Base-by-base conservation (phyloP, 805 yeast species). In the Ogataea dorogensis region DNA sequence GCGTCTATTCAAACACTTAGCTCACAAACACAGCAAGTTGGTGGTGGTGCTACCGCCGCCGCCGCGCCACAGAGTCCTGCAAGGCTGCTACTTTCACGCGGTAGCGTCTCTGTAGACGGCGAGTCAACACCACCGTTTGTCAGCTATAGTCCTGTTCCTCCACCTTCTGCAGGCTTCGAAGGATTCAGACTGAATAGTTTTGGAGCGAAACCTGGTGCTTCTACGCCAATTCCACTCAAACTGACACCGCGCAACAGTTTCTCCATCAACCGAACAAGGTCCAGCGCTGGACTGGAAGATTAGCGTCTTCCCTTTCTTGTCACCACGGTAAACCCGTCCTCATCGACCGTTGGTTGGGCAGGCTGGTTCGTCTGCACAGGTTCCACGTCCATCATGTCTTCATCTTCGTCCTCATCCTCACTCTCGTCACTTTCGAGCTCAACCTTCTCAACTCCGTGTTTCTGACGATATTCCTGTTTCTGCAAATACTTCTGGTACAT, bases 291-390 rank as follows among this genome's bases (percentile, higher is more conserved):
- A n/a, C 15, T 22, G 4, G 39, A 35, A 2, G 20, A 15, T 31
- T 31, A 53, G 58, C 73, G 71, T 58, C 72, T 70, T n/a, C 84
- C 79, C 53, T 77, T 79, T 54, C 75, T 80, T 51, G 80, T 87
- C 3, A 91, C 97, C 43, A 87, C 62, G 50, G 88, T 93, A 54
- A 91, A 91, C 1, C 98, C 98, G 56, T 91, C 98, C 21, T 91
- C 98, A 56, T 91, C 98, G 7, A 91, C 71, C 7, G 83, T 56
- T 2, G 95, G 95, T 8, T 71, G 84, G 19, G 61, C 60, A 13
- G 61, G 58, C 9, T 22, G 26, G 16, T 15, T 7, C 20, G n/a
- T n/a, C n/a, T n/a, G n/a, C n/a, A 28, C 17, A 19, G 24, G 17
- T 26, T 27, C 42, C 13, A 33, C 69, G 18, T 54, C 70, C 55